Conservation (phyloP, 2,329 filamentous ascomycete species). For the Nectriaceae sp. region DNA sequence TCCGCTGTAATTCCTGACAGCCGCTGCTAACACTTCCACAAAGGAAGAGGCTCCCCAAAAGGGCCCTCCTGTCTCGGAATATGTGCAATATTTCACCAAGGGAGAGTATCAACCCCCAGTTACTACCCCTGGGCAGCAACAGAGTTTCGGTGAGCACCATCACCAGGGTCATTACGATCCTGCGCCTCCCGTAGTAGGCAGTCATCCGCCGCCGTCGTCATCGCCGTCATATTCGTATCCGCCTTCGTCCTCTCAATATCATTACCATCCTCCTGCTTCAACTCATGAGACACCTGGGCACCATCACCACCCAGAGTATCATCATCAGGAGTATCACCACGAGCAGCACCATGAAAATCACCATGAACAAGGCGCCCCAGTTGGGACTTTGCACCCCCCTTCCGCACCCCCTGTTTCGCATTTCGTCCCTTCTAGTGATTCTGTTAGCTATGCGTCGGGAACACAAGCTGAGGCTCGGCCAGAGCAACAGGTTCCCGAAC, state of each 20-base stretch:
- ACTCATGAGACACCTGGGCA: slow-evolving; percentile 1
- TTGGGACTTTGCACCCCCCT: slow-evolving; percentile 9
- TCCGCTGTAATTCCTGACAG: not conserved
- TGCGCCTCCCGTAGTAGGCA: slow-evolving; percentile 6
- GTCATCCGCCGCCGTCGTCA: slow-evolving; percentile 12
- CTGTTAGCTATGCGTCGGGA: slow-evolving; percentile 43
- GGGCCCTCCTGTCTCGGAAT: slow-evolving; percentile 28
- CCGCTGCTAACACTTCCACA: slow-evolving; percentile 8
- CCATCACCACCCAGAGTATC: slow-evolving; percentile 15
- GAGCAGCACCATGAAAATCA: slow-evolving; percentile 19
- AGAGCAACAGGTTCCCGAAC: slow-evolving; percentile 35
- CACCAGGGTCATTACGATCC: slow-evolving; percentile 27
- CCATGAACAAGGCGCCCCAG: slow-evolving; percentile 10
- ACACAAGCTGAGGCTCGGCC: slow-evolving; percentile 50
- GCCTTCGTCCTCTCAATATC: not conserved
- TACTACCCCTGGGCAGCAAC: slow-evolving; percentile 16
- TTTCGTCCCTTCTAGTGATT: slow-evolving; percentile 32
- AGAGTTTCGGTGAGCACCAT: slow-evolving; percentile 27
- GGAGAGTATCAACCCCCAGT: slow-evolving; percentile 48
- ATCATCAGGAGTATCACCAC: slow-evolving; percentile 21
- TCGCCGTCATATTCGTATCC: not conserved
- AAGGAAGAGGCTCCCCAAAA: slow-evolving; percentile 21
- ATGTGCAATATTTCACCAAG: slow-evolving; percentile 56
- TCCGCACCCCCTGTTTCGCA: slow-evolving; percentile 14
- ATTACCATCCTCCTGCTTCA: not conserved